phyloP scores from a whole-genome alignment of 139 green algal genomes.

The Pleodorina starrii region DNA sequence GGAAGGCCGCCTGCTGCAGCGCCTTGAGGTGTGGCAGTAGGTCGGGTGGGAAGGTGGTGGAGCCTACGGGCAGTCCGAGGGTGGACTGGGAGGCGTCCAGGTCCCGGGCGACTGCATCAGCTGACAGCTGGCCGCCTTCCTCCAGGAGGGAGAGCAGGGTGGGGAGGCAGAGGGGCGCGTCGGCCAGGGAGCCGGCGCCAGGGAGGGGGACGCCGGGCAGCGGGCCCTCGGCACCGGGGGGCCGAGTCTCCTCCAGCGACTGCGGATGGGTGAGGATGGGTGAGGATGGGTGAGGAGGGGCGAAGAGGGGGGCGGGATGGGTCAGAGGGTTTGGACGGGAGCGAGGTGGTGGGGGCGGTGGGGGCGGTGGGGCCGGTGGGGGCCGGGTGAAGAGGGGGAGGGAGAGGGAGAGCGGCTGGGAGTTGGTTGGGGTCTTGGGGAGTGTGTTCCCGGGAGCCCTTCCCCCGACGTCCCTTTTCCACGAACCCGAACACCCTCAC shows the following conservation, averaged over 20 bases:
- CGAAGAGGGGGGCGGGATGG: no score
- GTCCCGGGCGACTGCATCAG: constrained; percentile 62
- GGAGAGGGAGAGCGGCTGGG: not conserved
- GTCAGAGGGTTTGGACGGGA: no score
- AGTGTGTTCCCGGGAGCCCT: no score
- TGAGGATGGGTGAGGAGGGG: no score
- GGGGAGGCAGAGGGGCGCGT: constrained; percentile 43
- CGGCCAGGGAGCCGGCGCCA: constrained; percentile 25
- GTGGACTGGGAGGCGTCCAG: constrained; percentile 52
- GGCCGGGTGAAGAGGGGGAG: not conserved
- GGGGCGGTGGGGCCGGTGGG: not conserved
- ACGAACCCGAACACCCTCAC: no score
- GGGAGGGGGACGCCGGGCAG: not conserved
- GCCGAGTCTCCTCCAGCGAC: constrained; percentile 13
- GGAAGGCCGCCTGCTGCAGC: constrained; percentile 22
- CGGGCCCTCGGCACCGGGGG: not conserved
- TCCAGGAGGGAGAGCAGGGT: constrained; percentile 66
- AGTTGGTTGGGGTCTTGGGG: no score
- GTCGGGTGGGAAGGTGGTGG: not conserved
- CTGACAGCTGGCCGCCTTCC: constrained; percentile 54
- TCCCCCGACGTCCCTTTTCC: no score
- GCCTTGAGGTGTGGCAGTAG: constrained; percentile 20
- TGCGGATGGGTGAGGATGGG: no score
- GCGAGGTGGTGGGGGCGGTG: not conserved
- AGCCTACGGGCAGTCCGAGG: constrained; percentile 28